Evolutionary conservation across 2,329 filamentous ascomycete species (phyloP).

Genomic region (Colletotrichum australisinense): DNA sequence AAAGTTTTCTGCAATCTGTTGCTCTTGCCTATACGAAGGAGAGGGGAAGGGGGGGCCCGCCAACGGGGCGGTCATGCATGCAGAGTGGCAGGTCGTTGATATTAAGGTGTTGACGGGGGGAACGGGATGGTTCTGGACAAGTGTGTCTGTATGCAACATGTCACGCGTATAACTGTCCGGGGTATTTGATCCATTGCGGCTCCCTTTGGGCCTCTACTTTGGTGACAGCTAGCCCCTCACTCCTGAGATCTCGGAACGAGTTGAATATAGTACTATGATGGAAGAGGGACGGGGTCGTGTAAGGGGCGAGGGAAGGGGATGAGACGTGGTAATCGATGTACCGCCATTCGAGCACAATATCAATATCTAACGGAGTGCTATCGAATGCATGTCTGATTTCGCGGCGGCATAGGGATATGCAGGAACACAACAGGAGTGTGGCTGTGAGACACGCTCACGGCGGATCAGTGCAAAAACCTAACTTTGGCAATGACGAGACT

Average conservation of each 20-base stretch:
- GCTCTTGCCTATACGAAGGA: background rate
- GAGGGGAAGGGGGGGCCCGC: background rate
- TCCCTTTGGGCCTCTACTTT: slow-evolving; percentile 6
- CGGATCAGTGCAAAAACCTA: background rate
- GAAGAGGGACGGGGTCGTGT: background rate
- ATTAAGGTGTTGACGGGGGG: slow-evolving; percentile 22
- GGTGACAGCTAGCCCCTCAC: background rate
- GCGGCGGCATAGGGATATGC: background rate
- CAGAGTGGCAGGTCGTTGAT: slow-evolving; percentile 23
- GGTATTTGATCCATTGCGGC: slow-evolving; percentile 9
- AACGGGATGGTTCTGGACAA: background rate
- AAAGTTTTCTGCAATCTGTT: background rate
- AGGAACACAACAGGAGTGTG: background rate
- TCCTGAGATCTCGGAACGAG: background rate
- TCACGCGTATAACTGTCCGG: background rate
- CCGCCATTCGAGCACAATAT: background rate
- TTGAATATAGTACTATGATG: no score
- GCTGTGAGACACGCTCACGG: background rate
- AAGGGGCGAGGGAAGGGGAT: background rate
- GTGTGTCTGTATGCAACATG: background rate
- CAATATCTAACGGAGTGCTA: background rate
- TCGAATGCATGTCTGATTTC: background rate
- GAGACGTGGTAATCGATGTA: background rate
- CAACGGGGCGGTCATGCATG: no score
- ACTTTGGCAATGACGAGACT: background rate